Conservation (phyloP, 495 filamentous ascomycete genomes). For the Neurospora hispaniola region DNA sequence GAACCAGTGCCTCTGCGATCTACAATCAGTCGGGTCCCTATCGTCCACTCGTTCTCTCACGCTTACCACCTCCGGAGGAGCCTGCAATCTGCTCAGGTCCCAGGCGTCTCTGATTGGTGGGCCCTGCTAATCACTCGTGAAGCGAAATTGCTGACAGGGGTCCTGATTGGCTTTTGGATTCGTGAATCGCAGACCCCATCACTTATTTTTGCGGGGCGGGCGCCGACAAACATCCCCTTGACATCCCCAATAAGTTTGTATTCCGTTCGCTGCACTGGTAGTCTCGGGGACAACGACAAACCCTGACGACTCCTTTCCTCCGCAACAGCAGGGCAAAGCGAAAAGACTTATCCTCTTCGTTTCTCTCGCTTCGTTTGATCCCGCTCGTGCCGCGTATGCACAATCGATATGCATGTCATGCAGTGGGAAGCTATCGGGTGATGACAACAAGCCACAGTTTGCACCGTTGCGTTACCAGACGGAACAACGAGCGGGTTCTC, state of each 20-base stretch:
- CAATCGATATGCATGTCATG: neutral
- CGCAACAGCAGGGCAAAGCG: neutral
- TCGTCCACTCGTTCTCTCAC: neutral
- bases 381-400: neutral
- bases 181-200: neutral
- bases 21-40: neutral
- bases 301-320: neutral
- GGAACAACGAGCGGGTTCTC: neutral
- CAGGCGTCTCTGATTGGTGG: neutral
- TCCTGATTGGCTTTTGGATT: neutral
- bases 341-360: neutral
- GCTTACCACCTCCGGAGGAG: neutral
- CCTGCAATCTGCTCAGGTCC: constrained; percentile 1
- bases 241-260: neutral
- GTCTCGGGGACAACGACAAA: neutral
- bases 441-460: neutral
- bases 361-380: neutral
- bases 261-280: neutral
- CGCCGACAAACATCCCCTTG: neutral
- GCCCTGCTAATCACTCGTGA: neutral
- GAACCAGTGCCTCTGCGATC: neutral
- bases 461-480: neutral
- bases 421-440: neutral
- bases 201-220: neutral
- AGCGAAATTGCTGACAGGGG: neutral